Evolutionary conservation across 1,284 basidiomycete genomes (phyloP), one percentile per base, ranked within the genome.

Genomic region (Pyrrhoderma noxium): DNA sequence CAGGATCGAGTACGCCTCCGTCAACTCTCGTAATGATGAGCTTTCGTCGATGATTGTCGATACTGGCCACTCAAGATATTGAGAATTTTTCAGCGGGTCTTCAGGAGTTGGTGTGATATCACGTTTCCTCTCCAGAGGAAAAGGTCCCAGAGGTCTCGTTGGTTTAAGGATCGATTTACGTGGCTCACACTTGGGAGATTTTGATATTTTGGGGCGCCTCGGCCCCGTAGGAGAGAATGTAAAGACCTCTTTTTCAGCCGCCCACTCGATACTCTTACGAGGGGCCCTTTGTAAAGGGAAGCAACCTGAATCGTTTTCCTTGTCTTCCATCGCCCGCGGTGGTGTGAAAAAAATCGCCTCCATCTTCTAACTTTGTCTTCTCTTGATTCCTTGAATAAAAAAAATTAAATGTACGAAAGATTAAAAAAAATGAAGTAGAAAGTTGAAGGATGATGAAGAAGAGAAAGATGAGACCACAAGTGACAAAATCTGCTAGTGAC

Each of bases 41-140:
- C 71, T 68, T 0, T 66, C 56, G 3, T 75, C 69, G 16, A 84
- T 64, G 43, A 89, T 80, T 43, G 68, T 73, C 3, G 74, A 65
- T 1, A 89, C 73, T 2, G 84, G 80, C 23, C 71, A 69, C 16
- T 73, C 71, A 22, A 89, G 74, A 59, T 87, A 89, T 22, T 67
- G 62, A 8, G 80, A 64, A 59, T 87, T 72, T 8, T 70, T 69
- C n/a, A 85, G 70, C 8, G 84, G 82, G 59, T 82, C 77, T 1
- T 68, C 65, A 3, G 87, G 86, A 58, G 85, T 83, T 16, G 86
- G 87, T 0, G 86, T 88, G 14, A 70, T 64, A 53, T 86, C 79
- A 51, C 85, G 76, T 47, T 69, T 64, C 35, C 66, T 66, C 46
- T 73, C 74, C n/a, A 69, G 62, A 1, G 64, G 56, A 35, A 71